Evolutionary conservation across 2,329 filamentous ascomycete species (phyloP), one percentile per base, ranked within the genome.

Genomic region (Orbilia oligospora): DNA sequence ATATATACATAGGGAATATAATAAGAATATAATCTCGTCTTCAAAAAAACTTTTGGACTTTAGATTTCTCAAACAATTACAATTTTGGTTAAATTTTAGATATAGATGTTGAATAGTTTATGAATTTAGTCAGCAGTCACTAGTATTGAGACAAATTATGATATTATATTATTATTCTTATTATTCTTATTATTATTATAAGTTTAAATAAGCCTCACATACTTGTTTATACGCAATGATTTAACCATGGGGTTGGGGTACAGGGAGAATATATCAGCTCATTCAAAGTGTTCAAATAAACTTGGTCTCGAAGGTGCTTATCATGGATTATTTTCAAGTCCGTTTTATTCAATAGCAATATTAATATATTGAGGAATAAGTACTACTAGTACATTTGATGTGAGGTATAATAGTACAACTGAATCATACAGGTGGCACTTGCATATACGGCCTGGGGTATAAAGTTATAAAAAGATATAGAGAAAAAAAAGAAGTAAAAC

Each of bases 331-430:
- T 4, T 30, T 30, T 30, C 30, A 8, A 6, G 33, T 16, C 5
- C 27, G n/a, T 46, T 46, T 46, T 20, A 2, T 24, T 41, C 1
- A 20, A 61, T 44, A 20, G 3, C 56, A 61, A 44, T 61, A 61
- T 61, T 51, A 51, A 12, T 51, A 46, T 41, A 58, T 58, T 58
- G 53, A 44, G 9, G 2, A 44, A 46, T 44, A 69, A 66, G 49
- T 66, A 70, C 56, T 63, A 67, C 49, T 70, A 36, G 58, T 76
- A 65, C 65, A 76, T 24, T 12, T 65, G 36, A 27, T 33, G 33
- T 44, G 53, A 65, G 24, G 66, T 76, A 76, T 76, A 44, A 41
- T 76, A 44, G 30, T 76, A 76, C 72, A 76, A 22, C 24, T 63
- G 66, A 76, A 71, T 70, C 36, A 71, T 66, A 76, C 41, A 66